These are phyloP conservation scores for Aspergillus diversus DNA, from an alignment of 495 filamentous ascomycete genomes.

Conservation along the genomic window DNA sequence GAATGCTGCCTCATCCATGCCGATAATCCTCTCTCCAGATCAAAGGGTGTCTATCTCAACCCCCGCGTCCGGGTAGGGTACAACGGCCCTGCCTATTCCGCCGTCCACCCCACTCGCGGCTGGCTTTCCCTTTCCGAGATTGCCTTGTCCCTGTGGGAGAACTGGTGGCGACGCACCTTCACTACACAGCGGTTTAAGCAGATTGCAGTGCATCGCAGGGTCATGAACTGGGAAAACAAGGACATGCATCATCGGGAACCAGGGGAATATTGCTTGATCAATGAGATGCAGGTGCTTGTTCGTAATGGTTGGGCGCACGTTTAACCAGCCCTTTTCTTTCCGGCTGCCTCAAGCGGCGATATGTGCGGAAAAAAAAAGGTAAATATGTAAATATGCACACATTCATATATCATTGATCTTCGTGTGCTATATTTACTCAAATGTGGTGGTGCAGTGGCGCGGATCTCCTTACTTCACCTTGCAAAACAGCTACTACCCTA, in stretches of 20 bases:
- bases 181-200: slow-evolving; percentile 15
- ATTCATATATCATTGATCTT: neutral
- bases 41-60: slow-evolving; percentile 74
- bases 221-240: slow-evolving; percentile 2
- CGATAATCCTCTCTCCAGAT: slow-evolving; percentile 61
- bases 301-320: slow-evolving; percentile 79
- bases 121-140: slow-evolving; percentile 46
- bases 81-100: slow-evolving; percentile 58
- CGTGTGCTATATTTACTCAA: neutral
- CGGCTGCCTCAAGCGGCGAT: too few relatives aligned
- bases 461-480: neutral
- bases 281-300: slow-evolving; percentile 84
- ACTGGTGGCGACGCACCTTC: slow-evolving; percentile 58
- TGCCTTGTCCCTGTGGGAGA: slow-evolving; percentile 58
- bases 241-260: slow-evolving; percentile 47
- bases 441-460: neutral
- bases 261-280: slow-evolving; percentile 70
- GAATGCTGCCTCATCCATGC: slow-evolving; percentile 86
- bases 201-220: slow-evolving; percentile 1
- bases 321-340: neutral
- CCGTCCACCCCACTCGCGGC: slow-evolving; percentile 44
- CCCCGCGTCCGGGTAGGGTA: slow-evolving; percentile 79
- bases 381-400: neutral
- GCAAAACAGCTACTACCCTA: neutral
- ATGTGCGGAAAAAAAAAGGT: too few relatives aligned